A percentile compares a stretch with the other conserved stretches of the same genome.
phyloP scores from a whole-genome alignment of 2,329 filamentous ascomycete species.

The Cercospora nicotianae region DNA sequence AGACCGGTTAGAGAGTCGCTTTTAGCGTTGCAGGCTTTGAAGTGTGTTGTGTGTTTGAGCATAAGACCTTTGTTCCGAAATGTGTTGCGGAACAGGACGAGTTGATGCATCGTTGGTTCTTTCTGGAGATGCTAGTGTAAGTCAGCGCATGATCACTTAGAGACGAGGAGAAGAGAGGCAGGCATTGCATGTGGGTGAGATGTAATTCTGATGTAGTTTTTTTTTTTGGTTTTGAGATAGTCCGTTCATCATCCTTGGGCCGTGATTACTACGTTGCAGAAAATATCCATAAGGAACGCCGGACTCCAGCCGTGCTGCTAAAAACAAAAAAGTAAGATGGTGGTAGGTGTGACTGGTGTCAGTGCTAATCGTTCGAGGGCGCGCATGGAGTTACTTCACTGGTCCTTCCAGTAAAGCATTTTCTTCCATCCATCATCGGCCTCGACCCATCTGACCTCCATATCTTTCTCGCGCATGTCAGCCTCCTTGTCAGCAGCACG shows the following conservation, averaged over 20 bases:
- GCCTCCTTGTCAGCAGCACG: not conserved
- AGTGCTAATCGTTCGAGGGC: not conserved
- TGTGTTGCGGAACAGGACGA: not conserved
- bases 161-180: not conserved
- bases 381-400: not conserved
- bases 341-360: not conserved
- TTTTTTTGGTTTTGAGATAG: not conserved
- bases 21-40: not conserved
- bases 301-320: not conserved
- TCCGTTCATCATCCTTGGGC: not conserved
- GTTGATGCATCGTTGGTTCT: not conserved
- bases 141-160: not conserved
- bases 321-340: not conserved
- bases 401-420: not conserved
- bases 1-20: not conserved
- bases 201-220: not conserved
- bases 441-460: not conserved
- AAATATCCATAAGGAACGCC: not conserved
- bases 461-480: not conserved
- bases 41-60: not conserved
- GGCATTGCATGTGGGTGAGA: not conserved
- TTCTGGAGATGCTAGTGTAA: not conserved
- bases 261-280: too few species aligned
- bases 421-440: not conserved
- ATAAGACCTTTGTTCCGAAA: not conserved